phyloP scores from a whole-genome alignment of 768 basidiomycete species.

The Lentinula raphanica region DNA sequence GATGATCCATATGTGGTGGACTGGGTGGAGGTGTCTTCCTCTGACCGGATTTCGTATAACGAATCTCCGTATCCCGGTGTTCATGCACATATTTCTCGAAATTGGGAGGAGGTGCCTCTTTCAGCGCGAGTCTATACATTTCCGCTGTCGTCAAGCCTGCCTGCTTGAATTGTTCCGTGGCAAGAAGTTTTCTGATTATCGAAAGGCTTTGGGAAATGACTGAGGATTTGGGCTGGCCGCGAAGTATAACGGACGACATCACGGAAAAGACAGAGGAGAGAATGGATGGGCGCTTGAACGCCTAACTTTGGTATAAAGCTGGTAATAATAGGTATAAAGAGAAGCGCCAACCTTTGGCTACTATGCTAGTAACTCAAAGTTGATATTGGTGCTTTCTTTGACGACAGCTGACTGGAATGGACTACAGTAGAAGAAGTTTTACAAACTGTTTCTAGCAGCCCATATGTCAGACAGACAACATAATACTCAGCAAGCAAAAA shows the following conservation, averaged over 20 bases:
- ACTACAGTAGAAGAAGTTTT: neutral
- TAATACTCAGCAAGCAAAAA: too few species aligned
- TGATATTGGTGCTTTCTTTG: neutral
- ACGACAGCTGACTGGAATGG: neutral
- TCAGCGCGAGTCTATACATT: constrained; percentile 1
- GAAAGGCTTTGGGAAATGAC: neutral
- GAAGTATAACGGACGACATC: neutral
- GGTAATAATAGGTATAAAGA: neutral
- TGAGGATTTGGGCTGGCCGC: neutral
- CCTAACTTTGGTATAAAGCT: neutral
- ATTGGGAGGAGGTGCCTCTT: neutral
- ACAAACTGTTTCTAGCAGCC: too few species aligned
- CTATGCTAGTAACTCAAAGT: too few species aligned
- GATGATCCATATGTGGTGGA: constrained; percentile 40
- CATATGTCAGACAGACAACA: too few species aligned
- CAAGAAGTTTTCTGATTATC: neutral
- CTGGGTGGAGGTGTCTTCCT: constrained; percentile 8
- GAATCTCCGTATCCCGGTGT: neutral
- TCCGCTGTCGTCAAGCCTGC: constrained; percentile 4
- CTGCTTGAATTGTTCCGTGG: neutral
- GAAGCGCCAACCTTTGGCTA: neutral
- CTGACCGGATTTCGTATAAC: constrained; percentile 1
- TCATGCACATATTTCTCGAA: neutral
- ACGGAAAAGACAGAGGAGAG: neutral
- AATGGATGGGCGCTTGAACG: too few species aligned